phyloP scores from a whole-genome alignment of 805 yeast species.

The Wickerhamiella alocasiicola region DNA sequence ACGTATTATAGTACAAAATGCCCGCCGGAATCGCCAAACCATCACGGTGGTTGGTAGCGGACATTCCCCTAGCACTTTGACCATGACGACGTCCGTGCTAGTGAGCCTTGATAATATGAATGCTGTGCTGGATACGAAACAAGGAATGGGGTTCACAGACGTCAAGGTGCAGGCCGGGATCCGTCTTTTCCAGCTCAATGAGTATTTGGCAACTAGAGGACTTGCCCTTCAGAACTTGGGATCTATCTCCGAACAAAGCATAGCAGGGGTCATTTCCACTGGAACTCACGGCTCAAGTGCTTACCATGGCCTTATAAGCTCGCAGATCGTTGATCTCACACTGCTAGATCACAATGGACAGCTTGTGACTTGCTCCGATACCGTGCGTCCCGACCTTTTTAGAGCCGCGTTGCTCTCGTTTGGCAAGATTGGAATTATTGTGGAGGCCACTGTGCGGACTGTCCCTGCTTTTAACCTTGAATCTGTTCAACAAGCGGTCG shows the following conservation, averaged over 20 bases:
- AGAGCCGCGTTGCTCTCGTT: constrained; percentile 72
- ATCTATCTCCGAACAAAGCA: constrained; percentile 82
- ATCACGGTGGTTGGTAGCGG: constrained; percentile 84
- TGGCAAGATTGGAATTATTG: constrained; percentile 86
- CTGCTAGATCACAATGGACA: constrained; percentile 69
- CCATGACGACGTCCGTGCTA: constrained; percentile 81
- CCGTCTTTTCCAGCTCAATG: constrained; percentile 62
- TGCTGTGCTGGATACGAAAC: constrained; percentile 37
- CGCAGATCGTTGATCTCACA: constrained; percentile 70
- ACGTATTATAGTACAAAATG: constrained; percentile 49
- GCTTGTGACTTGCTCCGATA: constrained; percentile 50
- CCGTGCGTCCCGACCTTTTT: constrained; percentile 53
- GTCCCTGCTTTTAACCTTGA: constrained; percentile 74
- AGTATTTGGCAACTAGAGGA: constrained; percentile 45
- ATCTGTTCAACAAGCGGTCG: constrained; percentile 69
- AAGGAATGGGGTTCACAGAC: constrained; percentile 61
- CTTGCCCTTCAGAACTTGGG: constrained; percentile 86
- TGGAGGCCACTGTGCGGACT: constrained; percentile 69
- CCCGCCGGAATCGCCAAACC: constrained; percentile 47
- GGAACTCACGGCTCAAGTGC: constrained; percentile 97
- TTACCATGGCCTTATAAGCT: constrained; percentile 79
- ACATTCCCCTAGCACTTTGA: constrained; percentile 86
- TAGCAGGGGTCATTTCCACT: constrained; percentile 92
- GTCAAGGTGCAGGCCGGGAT: constrained; percentile 92
- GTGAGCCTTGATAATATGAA: constrained; percentile 70